A percentile compares a stretch with the other conserved stretches of the same genome.
These are phyloP conservation scores for Ophiostoma montium DNA, from an alignment of 2,329 filamentous ascomycete genomes.

Conservation along the genomic window DNA sequence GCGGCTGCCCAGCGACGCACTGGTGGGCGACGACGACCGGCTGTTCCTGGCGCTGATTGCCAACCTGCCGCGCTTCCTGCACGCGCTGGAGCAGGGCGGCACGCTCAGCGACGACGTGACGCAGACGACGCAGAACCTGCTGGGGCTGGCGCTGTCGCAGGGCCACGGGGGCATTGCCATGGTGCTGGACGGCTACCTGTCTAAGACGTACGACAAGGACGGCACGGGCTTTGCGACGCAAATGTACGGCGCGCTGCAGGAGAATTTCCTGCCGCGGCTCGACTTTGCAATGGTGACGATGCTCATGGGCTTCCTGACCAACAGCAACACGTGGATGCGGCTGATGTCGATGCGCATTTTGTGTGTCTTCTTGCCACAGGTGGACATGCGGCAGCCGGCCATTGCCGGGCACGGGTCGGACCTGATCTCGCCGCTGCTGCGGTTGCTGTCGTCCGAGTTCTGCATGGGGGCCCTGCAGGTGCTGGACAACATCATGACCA, in stretches of 20 bases:
- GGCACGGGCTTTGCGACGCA: constrained; percentile 62
- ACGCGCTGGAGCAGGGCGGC: constrained; percentile 52
- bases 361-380: constrained; percentile 68
- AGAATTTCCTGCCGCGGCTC: constrained; percentile 63
- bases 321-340: constrained; percentile 79
- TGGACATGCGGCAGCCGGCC: constrained; percentile 85
- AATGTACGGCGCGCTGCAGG: constrained; percentile 58
- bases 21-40: constrained; percentile 71
- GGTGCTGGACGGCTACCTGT: constrained; percentile 56
- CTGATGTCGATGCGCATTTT: constrained; percentile 85
- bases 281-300: constrained; percentile 82
- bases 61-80: constrained; percentile 77
- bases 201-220: constrained; percentile 46
- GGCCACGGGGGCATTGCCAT: constrained; percentile 52
- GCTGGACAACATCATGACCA: constrained; percentile 87
- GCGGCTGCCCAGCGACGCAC: constrained; percentile 59
- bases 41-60: constrained; percentile 77
- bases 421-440: constrained; percentile 80
- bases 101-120: constrained; percentile 38
- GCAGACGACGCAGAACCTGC: constrained; percentile 54
- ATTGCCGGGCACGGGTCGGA: constrained; percentile 87
- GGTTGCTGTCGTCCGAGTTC: constrained; percentile 81
- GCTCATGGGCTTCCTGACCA: constrained; percentile 80
- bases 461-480: constrained; percentile 87
- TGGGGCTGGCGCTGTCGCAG: constrained; percentile 58